phyloP scores from a whole-genome alignment of 108 stramenopile species.

The Nitzschia sp. region DNA sequence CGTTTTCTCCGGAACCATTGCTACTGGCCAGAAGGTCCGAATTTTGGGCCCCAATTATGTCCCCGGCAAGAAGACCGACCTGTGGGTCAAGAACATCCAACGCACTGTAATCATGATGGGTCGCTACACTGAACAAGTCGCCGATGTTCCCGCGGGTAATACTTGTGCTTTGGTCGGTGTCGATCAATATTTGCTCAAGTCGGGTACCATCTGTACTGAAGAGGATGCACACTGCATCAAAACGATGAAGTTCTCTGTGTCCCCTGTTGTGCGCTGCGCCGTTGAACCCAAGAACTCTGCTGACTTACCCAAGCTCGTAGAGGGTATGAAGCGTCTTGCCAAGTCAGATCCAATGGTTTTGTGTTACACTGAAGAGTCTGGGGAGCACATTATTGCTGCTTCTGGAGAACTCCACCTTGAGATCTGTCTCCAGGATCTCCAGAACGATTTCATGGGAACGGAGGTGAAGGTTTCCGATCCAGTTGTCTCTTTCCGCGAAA shows the following conservation, averaged over 20 bases:
- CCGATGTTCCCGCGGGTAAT: constrained; percentile 99
- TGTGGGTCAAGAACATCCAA: constrained; percentile 99
- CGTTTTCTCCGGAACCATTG: constrained; percentile 99
- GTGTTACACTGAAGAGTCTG: constrained; percentile 99
- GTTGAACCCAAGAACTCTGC: constrained; percentile 99
- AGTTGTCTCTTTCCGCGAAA: constrained; percentile 99
- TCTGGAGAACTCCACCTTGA: constrained; percentile 99
- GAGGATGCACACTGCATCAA: constrained; percentile 97
- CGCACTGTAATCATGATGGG: constrained; percentile 99
- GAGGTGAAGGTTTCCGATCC: constrained; percentile 99
- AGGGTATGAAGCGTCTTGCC: constrained; percentile 99
- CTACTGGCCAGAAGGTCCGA: constrained; percentile 99
- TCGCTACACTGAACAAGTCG: constrained; percentile 97
- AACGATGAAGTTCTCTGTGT: constrained; percentile 99
- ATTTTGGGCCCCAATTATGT: constrained; percentile 99
- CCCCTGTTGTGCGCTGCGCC: constrained; percentile 99
- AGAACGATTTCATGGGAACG: constrained; percentile 99
- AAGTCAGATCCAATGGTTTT: constrained; percentile 99
- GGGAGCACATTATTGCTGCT: constrained; percentile 99
- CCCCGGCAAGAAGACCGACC: constrained; percentile 99
- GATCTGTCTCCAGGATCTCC: constrained; percentile 99
- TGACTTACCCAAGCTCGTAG: constrained; percentile 99
- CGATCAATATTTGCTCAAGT: constrained; percentile 99
- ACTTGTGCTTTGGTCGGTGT: constrained; percentile 99
- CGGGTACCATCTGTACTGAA: constrained; percentile 97